Percentiles rank a stretch among this genome's conserved stretches.
phyloP scores from a whole-genome alignment of 2,329 filamentous ascomycete species.

The Alternaria infectoria region DNA sequence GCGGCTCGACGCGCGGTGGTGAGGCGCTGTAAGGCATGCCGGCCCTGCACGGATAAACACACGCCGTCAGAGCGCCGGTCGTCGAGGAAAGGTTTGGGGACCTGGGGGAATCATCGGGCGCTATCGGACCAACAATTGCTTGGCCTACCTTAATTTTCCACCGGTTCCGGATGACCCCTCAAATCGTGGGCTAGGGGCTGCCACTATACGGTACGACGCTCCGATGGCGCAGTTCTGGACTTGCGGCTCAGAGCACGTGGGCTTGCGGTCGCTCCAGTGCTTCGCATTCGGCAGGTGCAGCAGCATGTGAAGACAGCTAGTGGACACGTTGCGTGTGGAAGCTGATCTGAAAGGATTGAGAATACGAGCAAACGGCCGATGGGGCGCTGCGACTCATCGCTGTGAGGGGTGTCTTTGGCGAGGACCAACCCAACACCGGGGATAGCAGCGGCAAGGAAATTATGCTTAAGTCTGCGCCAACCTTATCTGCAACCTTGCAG shows the following conservation, averaged over 20 bases:
- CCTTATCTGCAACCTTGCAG: constrained; percentile 43
- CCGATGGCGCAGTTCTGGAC: constrained; percentile 23
- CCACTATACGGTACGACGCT: constrained; percentile 15
- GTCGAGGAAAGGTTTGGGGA: constrained; percentile 17
- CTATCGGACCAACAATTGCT: constrained; percentile 36
- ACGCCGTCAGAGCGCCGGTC: constrained; percentile 8
- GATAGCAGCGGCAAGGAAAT: constrained; percentile 35
- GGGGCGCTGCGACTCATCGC: not conserved
- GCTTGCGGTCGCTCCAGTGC: not conserved
- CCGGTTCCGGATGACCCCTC: constrained; percentile 15
- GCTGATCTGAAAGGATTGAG: not conserved
- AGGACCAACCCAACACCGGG: constrained; percentile 21
- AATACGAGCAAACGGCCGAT: constrained; percentile 5
- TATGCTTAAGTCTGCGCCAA: constrained; percentile 47
- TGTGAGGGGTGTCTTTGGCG: constrained; percentile 18
- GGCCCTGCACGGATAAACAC: constrained; percentile 5
- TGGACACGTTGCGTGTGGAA: not conserved
- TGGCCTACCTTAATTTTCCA: constrained; percentile 41
- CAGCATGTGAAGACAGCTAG: not conserved
- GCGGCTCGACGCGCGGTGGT: not conserved
- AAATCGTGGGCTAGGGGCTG: constrained; percentile 1
- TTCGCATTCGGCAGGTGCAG: not conserved
- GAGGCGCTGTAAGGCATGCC: not conserved
- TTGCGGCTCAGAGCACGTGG: constrained; percentile 3
- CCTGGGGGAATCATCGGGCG: constrained; percentile 19